phyloP scores from a whole-genome alignment of 352 stramenopile species.

The Phytophthora kernoviae region DNA sequence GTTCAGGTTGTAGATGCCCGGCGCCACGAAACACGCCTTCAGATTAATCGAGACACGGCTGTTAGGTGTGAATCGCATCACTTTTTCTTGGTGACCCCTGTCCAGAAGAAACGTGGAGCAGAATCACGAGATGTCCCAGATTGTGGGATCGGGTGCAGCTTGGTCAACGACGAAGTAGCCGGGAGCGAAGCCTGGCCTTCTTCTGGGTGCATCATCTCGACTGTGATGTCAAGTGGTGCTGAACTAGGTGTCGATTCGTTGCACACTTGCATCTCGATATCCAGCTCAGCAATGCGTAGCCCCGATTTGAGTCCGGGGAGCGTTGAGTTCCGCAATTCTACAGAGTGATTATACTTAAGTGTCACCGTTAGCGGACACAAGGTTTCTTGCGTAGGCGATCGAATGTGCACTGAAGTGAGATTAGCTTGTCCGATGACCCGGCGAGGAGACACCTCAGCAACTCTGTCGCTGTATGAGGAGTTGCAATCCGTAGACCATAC shows the following conservation, averaged over 20 bases:
- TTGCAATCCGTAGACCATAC: conserved; percentile 62
- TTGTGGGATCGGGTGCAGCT: conserved; percentile 29
- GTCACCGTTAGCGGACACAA: conserved; percentile 77
- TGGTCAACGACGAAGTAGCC: conserved; percentile 27
- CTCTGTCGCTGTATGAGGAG: conserved; percentile 21
- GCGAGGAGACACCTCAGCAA: conserved; percentile 17
- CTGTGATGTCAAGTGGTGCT: conserved; percentile 68
- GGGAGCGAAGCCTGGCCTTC: conserved; percentile 49
- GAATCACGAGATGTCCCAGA: conserved; percentile 23
- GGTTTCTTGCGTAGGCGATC: conserved; percentile 43
- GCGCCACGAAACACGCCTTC: conserved; percentile 71
- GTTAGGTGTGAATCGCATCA: conserved; percentile 57
- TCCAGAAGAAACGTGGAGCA: conserved; percentile 82
- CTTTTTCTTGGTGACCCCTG: conserved; percentile 75
- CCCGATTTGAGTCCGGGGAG: conserved; percentile 16
- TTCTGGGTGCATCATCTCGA: conserved; percentile 81
- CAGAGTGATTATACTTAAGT: conserved; percentile 52
- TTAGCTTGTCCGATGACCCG: conserved; percentile 65
- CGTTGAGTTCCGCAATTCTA: conserved; percentile 31
- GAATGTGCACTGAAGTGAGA: conserved; percentile 64
- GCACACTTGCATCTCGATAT: conserved; percentile 78
- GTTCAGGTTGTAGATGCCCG: conserved; percentile 86
- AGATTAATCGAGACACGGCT: conserved; percentile 54
- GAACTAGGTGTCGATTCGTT: conserved; percentile 65
- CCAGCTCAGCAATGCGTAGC: conserved; percentile 60